These are phyloP conservation scores for Pugionium cornutum DNA, from an alignment of 345 rosid genomes.

Conservation along the genomic window DNA sequence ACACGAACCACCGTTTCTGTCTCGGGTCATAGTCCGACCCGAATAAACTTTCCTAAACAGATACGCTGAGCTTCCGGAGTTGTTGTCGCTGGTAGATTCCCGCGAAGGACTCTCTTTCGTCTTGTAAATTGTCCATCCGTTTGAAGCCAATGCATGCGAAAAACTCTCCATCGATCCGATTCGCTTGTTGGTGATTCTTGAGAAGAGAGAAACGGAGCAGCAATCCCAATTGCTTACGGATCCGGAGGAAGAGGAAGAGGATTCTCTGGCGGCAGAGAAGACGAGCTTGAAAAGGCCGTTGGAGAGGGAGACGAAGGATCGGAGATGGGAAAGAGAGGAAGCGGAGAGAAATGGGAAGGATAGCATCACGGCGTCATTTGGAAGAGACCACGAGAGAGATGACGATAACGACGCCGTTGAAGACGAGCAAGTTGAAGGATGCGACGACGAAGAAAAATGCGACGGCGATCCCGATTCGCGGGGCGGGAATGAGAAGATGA, in stretches of 20 bases:
- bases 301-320: conserved; percentile 67
- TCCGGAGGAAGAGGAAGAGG: conserved; percentile 3
- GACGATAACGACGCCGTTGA: conserved; percentile 47
- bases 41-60: conserved; percentile 70
- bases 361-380: conserved; percentile 56
- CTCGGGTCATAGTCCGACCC: conserved; percentile 47
- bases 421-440: conserved; percentile 38
- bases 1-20: conserved; percentile 48
- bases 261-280: conserved; percentile 31
- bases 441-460: conserved; percentile 29
- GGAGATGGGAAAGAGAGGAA: conserved; percentile 56
- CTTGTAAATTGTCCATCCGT: conserved; percentile 69
- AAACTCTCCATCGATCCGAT: conserved; percentile 66
- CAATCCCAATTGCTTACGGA: conserved; percentile 60
- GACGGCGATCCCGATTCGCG: conserved; percentile 38
- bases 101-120: conserved; percentile 45
- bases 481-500: conserved; percentile 63
- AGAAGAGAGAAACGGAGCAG: conserved; percentile 65
- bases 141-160: conserved; percentile 56
- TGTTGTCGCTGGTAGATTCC: conserved; percentile 23
- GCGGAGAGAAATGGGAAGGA: conserved; percentile 65
- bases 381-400: conserved; percentile 53
- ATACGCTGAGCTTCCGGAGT: conserved; percentile 32
- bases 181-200: conserved; percentile 46
- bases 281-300: conserved; percentile 68